Evolutionary conservation across 2,329 filamentous ascomycete genomes (phyloP).

Genomic region (Xylaria hypoxylon): DNA sequence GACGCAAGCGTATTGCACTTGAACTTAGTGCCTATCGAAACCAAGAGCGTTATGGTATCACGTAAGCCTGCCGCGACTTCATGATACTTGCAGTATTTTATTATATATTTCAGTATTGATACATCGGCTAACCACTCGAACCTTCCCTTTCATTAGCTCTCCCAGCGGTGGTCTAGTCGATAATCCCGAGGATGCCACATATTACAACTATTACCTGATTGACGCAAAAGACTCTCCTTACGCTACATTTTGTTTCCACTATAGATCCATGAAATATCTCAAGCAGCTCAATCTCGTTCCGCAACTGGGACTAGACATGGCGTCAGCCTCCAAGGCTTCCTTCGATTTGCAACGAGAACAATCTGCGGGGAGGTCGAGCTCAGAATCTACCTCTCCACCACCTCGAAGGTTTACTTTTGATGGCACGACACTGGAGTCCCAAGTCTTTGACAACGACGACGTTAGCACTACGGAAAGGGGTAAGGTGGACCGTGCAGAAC

Average conservation of each 20-base stretch:
- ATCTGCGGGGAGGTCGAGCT: neutral
- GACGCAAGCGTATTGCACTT: conserved; percentile 57
- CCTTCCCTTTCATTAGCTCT: conserved; percentile 53
- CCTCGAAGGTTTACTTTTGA: conserved; percentile 39
- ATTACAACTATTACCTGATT: conserved; percentile 64
- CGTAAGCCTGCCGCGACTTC: conserved; percentile 54
- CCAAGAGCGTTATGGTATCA: conserved; percentile 64
- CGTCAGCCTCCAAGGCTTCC: conserved; percentile 20
- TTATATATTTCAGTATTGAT: neutral
- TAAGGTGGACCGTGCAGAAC: conserved; percentile 15
- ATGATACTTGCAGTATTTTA: conserved; percentile 15
- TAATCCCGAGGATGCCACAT: conserved; percentile 61
- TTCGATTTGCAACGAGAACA: conserved; percentile 8
- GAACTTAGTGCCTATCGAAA: conserved; percentile 58
- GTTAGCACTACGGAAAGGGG: conserved; percentile 15
- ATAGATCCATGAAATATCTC: conserved; percentile 64
- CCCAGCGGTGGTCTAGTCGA: conserved; percentile 66
- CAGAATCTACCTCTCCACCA: conserved; percentile 10
- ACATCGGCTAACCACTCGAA: conserved; percentile 12
- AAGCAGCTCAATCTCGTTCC: conserved; percentile 61
- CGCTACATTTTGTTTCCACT: conserved; percentile 67
- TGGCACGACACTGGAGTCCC: conserved; percentile 31
- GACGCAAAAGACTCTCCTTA: conserved; percentile 66
- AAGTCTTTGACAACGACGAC: conserved; percentile 33
- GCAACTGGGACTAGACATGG: conserved; percentile 28